Percentiles rank a stretch among this genome's conserved stretches.
Evolutionary conservation across 352 stramenopile species (phyloP).

Genomic region (Globisporangium carolinianum): DNA sequence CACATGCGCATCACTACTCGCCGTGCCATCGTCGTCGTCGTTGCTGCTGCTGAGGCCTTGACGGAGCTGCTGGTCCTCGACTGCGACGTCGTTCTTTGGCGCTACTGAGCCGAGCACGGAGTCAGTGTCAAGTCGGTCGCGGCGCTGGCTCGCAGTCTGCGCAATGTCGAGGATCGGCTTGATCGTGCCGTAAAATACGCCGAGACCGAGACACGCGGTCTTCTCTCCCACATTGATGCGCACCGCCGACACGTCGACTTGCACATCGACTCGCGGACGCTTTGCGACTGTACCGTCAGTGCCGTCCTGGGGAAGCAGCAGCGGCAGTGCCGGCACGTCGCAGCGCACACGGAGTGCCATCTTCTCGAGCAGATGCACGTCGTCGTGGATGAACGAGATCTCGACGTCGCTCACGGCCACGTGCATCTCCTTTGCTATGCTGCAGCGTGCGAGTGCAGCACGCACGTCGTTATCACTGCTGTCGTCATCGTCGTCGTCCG

Average conservation of each 20-base stretch:
- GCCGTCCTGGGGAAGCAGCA: background rate
- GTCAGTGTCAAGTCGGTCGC: constrained; percentile 7
- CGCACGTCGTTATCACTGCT: background rate
- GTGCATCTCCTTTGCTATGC: constrained; percentile 1
- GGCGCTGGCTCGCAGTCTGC: constrained; percentile 2
- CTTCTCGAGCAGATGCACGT: constrained; percentile 13
- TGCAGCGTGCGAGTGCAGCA: background rate
- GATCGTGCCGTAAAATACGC: constrained; percentile 14
- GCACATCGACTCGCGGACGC: background rate
- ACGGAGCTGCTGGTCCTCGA: constrained; percentile 1
- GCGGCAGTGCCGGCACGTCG: constrained; percentile 1
- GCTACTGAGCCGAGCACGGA: constrained; percentile 8
- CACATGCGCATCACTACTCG: too few relatives aligned
- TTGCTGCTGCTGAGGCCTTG: too few relatives aligned
- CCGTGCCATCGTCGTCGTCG: background rate
- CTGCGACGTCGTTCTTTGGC: constrained; percentile 4
- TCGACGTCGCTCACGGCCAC: constrained; percentile 11
- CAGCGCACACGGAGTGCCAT: constrained; percentile 4
- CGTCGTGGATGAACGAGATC: constrained; percentile 13
- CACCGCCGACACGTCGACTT: constrained; percentile 6
- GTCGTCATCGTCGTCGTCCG: background rate
- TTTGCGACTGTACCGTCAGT: too few relatives aligned
- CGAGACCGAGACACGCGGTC: constrained; percentile 10
- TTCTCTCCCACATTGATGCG: constrained; percentile 18
- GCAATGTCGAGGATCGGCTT: constrained; percentile 16